Evolutionary conservation across 2,329 filamentous ascomycete genomes (phyloP).

Genomic region (Aspergillus sp.): DNA sequence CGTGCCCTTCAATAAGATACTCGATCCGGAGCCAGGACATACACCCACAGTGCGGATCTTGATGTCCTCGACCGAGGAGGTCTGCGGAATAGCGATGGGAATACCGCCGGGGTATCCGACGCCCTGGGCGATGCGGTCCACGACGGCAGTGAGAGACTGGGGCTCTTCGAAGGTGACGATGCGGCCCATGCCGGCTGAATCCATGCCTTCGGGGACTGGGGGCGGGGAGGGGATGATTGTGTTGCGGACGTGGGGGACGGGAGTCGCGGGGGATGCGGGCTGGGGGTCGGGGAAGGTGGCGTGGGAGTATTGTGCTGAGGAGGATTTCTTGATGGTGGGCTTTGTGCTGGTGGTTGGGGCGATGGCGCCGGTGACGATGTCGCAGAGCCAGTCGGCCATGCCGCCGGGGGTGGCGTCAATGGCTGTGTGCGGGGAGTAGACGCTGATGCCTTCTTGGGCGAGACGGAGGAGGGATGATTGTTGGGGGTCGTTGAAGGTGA

Average conservation of each 20-base stretch:
- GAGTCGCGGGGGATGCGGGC: constrained; percentile 28
- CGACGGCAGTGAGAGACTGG: constrained; percentile 58
- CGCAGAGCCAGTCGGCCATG: constrained; percentile 91
- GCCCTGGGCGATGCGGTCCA: constrained; percentile 61
- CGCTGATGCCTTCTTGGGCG: constrained; percentile 82
- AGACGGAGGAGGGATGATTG: constrained; percentile 82
- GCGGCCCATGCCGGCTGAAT: constrained; percentile 62
- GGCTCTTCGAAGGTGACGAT: constrained; percentile 57
- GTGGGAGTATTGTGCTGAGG: constrained; percentile 40
- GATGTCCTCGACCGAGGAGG: constrained; percentile 54
- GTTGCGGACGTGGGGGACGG: constrained; percentile 53
- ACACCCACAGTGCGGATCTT: constrained; percentile 72
- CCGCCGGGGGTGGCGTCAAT: constrained; percentile 83
- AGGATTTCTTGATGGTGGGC: constrained; percentile 18
- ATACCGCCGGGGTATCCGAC: constrained; percentile 69
- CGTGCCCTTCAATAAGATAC: constrained; percentile 64
- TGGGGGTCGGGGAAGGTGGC: constrained; percentile 42
- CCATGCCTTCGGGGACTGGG: constrained; percentile 39
- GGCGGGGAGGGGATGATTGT: constrained; percentile 54
- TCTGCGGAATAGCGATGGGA: constrained; percentile 65
- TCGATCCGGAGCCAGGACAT: constrained; percentile 84
- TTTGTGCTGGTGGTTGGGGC: constrained; percentile 10
- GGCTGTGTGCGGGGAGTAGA: constrained; percentile 95
- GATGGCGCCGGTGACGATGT: constrained; percentile 67
- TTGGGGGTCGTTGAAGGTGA: constrained; percentile 82